A percentile compares a stretch with the other conserved stretches of the same genome.
phyloP scores from a whole-genome alignment of 2,329 filamentous ascomycete species.

The Capronia epimyces region DNA sequence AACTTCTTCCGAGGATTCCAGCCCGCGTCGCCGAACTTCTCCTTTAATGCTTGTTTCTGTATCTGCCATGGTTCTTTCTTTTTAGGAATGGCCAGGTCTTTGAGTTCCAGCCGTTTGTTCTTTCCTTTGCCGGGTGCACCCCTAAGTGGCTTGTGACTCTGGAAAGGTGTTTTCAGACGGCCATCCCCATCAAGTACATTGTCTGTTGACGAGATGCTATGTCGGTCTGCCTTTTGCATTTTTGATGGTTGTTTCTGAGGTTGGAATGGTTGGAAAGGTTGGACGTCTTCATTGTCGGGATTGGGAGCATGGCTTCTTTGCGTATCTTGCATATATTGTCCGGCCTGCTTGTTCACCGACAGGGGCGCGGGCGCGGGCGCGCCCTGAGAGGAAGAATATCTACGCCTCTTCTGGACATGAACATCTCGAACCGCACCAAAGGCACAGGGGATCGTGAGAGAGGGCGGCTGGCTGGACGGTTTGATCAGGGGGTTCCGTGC shows the following conservation, averaged over 20 bases:
- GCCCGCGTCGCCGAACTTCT: slow-evolving; percentile 69
- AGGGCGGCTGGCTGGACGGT: neutral
- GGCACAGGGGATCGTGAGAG: neutral
- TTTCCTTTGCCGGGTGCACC: slow-evolving; percentile 1
- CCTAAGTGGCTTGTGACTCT: neutral
- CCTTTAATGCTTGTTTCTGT: slow-evolving; percentile 67
- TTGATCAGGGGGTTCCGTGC: neutral
- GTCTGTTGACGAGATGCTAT: neutral
- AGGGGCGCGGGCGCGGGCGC: neutral
- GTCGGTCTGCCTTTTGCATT: neutral
- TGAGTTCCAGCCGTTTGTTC: slow-evolving; percentile 10
- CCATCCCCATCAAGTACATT: slow-evolving; percentile 4
- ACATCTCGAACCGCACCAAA: neutral
- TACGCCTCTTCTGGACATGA: slow-evolving; percentile 11
- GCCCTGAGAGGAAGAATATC: slow-evolving; percentile 9
- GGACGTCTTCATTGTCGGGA: neutral
- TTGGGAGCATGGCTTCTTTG: neutral
- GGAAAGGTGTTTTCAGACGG: neutral
- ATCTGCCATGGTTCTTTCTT: slow-evolving; percentile 59
- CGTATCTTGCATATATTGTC: neutral
- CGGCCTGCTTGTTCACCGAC: neutral
- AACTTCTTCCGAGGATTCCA: slow-evolving; percentile 83
- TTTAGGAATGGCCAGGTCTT: slow-evolving; percentile 8
- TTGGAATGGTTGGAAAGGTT: neutral
- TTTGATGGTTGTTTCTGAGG: neutral